phyloP scores from a whole-genome alignment of 2,329 filamentous ascomycete species.

The Gremmenia infestans region DNA sequence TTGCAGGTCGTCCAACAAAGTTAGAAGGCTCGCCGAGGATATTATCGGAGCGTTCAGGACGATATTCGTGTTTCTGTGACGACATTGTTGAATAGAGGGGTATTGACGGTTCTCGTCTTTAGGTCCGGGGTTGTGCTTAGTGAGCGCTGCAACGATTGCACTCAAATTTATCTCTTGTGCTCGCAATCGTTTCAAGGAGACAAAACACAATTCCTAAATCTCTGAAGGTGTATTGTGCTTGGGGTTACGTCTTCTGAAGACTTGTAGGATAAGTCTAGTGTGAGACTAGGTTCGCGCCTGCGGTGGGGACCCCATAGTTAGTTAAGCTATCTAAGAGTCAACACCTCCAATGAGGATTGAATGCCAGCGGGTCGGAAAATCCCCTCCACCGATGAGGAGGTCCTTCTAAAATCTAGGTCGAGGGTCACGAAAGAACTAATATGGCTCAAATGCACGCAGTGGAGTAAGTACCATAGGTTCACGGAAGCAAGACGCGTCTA shows the following conservation, averaged over 20 bases:
- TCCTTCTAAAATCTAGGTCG: no score
- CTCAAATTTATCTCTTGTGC: neutral
- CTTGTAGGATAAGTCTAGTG: neutral
- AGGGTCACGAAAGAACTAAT: no score
- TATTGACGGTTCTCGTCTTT: neutral
- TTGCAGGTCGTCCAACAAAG: constrained; percentile 7
- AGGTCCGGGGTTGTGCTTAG: neutral
- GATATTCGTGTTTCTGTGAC: constrained; percentile 4
- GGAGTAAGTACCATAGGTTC: no score
- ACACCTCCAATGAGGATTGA: no score
- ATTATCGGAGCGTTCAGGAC: constrained; percentile 9
- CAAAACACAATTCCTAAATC: neutral
- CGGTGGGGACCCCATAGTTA: no score
- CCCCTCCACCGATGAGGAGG: no score
- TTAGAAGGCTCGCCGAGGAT: constrained; percentile 9
- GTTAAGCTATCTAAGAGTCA: no score
- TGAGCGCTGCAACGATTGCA: neutral
- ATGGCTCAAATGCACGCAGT: no score
- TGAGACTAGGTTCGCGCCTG: neutral
- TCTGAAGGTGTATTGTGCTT: neutral
- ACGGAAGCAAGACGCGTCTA: no score
- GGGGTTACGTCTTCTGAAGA: neutral
- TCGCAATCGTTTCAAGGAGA: neutral
- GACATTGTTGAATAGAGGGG: constrained; percentile 7
- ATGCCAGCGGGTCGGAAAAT: no score